Evolutionary conservation across 495 filamentous ascomycete genomes (phyloP).

Genomic region (Friedmanniomyces endolithicus): DNA sequence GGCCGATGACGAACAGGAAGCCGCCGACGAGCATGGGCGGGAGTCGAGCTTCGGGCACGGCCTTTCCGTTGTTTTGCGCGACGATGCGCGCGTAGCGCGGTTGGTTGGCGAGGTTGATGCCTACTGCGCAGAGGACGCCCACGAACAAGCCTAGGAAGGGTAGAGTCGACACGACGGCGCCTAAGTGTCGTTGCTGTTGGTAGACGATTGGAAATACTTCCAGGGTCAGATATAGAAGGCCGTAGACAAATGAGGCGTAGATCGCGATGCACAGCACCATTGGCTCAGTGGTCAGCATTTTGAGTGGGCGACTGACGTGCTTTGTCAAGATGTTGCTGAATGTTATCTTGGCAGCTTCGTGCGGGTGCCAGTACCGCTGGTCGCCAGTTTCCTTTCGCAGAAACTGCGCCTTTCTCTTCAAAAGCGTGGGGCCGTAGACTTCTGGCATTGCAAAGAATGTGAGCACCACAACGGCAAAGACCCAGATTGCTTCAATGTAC

Average conservation of each 20-base stretch:
- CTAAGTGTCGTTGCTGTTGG: slow-evolving; percentile 39
- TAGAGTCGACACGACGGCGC: slow-evolving; percentile 33
- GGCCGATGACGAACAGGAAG: slow-evolving; percentile 20
- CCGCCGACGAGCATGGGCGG: slow-evolving; percentile 30
- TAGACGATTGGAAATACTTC: slow-evolving; percentile 41
- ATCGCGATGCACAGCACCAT: slow-evolving; percentile 21
- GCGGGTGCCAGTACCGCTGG: slow-evolving; percentile 20
- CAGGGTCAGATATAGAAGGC: slow-evolving; percentile 34
- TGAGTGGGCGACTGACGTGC: slow-evolving; percentile 16
- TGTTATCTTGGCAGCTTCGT: slow-evolving; percentile 14
- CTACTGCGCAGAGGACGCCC: slow-evolving; percentile 25
- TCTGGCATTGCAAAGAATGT: slow-evolving; percentile 16
- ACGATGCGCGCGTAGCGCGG: slow-evolving; percentile 19
- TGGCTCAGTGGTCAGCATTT: slow-evolving; percentile 21
- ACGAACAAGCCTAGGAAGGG: slow-evolving; percentile 43
- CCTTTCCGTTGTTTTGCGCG: slow-evolving; percentile 14
- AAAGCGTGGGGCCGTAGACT: slow-evolving; percentile 13
- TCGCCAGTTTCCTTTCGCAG: slow-evolving; percentile 22
- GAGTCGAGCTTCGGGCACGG: slow-evolving; percentile 29
- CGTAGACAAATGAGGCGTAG: slow-evolving; percentile 24
- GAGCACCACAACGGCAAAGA: slow-evolving; percentile 3
- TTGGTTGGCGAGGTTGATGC: slow-evolving; percentile 24
- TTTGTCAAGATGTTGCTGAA: slow-evolving; percentile 14
- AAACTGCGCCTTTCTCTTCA: slow-evolving; percentile 18
- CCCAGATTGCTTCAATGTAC: slow-evolving; percentile 21